These are phyloP conservation scores for Ophiocordyceps camponoti-rufipedis DNA, from an alignment of 2,329 filamentous ascomycete genomes.

Conservation along the genomic window DNA sequence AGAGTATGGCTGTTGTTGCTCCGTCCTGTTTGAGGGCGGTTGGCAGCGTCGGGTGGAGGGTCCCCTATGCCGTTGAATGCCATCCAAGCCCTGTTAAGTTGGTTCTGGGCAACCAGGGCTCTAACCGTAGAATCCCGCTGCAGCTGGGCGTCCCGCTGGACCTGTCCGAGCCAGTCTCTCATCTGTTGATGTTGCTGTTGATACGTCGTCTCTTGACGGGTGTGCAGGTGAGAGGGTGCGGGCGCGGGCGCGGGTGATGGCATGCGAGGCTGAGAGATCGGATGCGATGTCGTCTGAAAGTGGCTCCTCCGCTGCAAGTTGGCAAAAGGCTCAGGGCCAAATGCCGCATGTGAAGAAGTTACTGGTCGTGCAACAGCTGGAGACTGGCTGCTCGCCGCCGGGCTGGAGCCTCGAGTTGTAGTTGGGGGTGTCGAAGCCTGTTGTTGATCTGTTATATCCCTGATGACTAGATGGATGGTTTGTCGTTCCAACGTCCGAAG, in stretches of 20 bases:
- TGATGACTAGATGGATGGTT: slow-evolving; percentile 34
- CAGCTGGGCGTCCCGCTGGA: slow-evolving; percentile 13
- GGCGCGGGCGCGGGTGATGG: slow-evolving; percentile 11
- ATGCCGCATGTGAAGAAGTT: slow-evolving; percentile 5
- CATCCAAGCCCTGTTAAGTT: slow-evolving; percentile 20
- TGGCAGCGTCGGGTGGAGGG: neutral
- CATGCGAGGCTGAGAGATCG: slow-evolving; percentile 11
- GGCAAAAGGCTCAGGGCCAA: slow-evolving; percentile 12
- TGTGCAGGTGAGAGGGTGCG: slow-evolving; percentile 11
- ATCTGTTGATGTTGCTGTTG: slow-evolving; percentile 23
- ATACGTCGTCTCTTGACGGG: slow-evolving; percentile 5
- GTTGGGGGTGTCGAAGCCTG: slow-evolving; percentile 9
- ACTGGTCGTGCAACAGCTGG: slow-evolving; percentile 7
- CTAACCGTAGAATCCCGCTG: slow-evolving; percentile 22
- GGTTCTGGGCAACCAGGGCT: slow-evolving; percentile 23
- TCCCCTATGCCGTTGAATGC: slow-evolving; percentile 23
- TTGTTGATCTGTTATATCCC: slow-evolving; percentile 17
- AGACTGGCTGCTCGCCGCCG: slow-evolving; percentile 4
- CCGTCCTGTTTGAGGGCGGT: slow-evolving; percentile 6
- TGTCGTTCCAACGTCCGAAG: slow-evolving; percentile 26
- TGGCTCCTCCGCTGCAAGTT: slow-evolving; percentile 12
- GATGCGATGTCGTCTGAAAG: slow-evolving; percentile 9
- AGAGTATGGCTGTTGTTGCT: slow-evolving; percentile 10
- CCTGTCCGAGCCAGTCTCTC: slow-evolving; percentile 25
- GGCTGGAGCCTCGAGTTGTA: slow-evolving; percentile 11